Percentiles rank a stretch among this genome's conserved stretches.
phyloP scores from a whole-genome alignment of 371 early-diverging fungal genomes.

The Syncephalastrum sp. region DNA sequence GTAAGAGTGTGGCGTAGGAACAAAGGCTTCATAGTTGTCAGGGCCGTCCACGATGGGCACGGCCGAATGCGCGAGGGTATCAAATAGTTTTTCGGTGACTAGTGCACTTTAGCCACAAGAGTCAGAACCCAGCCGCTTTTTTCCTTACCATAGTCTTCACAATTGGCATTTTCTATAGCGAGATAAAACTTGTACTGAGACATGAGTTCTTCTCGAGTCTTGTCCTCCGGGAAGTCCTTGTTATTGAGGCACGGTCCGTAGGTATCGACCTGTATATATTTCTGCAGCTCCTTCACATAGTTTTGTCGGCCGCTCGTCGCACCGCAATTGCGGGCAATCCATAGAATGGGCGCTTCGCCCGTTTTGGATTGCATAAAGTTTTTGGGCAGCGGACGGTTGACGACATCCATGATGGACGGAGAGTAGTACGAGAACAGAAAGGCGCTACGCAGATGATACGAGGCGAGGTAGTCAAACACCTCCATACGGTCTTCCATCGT shows the following conservation, averaged over 20 bases:
- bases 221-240: slow-evolving; percentile 28
- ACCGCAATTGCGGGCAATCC: slow-evolving; percentile 40
- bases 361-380: slow-evolving; percentile 34
- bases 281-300: slow-evolving; percentile 37
- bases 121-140: not conserved
- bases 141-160: slow-evolving; percentile 38
- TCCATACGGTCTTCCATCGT: slow-evolving; percentile 21
- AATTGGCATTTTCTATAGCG: slow-evolving; percentile 42
- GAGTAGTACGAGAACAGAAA: slow-evolving; percentile 37
- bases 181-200: slow-evolving; percentile 44
- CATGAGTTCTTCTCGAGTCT: slow-evolving; percentile 23
- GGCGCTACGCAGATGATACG: slow-evolving; percentile 32
- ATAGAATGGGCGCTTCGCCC: slow-evolving; percentile 31
- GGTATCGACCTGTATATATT: slow-evolving; percentile 34
- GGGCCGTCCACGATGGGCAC: slow-evolving; percentile 37
- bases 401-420: slow-evolving; percentile 30
- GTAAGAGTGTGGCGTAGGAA: slow-evolving; percentile 29
- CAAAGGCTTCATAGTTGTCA: slow-evolving; percentile 27
- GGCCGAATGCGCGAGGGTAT: slow-evolving; percentile 22
- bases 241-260: slow-evolving; percentile 39
- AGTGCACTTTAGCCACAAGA: not conserved
- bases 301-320: slow-evolving; percentile 35
- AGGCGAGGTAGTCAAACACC: slow-evolving; percentile 34
- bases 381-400: slow-evolving; percentile 31
- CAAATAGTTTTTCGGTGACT: slow-evolving; percentile 41